These are phyloP conservation scores for Podospora appendiculata DNA, from an alignment of 495 filamentous ascomycete genomes.

Conservation along the genomic window DNA sequence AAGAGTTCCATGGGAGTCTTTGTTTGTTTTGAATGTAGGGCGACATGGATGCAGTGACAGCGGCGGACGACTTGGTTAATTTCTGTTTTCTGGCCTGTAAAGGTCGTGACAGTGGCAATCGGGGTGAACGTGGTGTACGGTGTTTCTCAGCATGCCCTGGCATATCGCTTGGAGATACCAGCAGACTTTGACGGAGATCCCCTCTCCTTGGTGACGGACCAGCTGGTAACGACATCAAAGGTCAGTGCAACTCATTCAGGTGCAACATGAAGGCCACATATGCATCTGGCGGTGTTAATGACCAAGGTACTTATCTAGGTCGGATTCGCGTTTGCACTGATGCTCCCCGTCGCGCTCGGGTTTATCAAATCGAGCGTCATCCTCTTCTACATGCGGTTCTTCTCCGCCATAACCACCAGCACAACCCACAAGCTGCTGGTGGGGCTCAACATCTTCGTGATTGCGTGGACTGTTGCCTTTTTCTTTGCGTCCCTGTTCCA, in stretches of 20 bases:
- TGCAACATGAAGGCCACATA: no score
- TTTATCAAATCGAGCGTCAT: constrained; percentile 21
- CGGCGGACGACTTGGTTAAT: no score
- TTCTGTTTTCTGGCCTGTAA: not conserved
- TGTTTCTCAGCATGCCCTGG: constrained; percentile 11
- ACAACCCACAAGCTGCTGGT: constrained; percentile 7
- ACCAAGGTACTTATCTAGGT: constrained; percentile 4
- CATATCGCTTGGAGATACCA: constrained; percentile 1
- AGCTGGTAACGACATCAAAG: not conserved
- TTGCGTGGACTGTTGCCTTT: constrained; percentile 12
- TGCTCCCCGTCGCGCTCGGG: constrained; percentile 18
- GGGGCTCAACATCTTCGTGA: constrained; percentile 6
- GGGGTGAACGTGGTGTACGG: constrained; percentile 2
- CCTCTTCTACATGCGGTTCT: constrained; percentile 24
- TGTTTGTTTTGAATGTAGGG: no score
- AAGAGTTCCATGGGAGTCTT: no score
- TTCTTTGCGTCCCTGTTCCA: constrained; percentile 16
- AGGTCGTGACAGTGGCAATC: constrained; percentile 10
- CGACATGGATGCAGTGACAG: no score
- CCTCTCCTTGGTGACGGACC: constrained; percentile 1
- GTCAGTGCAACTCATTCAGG: not conserved
- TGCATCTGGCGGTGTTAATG: no score
- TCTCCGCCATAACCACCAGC: constrained; percentile 3
- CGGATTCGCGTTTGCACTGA: constrained; percentile 9
- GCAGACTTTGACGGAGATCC: constrained; percentile 1